phyloP scores from a whole-genome alignment of 192 early-diverging fungal species.

The Coemansia sp. region DNA sequence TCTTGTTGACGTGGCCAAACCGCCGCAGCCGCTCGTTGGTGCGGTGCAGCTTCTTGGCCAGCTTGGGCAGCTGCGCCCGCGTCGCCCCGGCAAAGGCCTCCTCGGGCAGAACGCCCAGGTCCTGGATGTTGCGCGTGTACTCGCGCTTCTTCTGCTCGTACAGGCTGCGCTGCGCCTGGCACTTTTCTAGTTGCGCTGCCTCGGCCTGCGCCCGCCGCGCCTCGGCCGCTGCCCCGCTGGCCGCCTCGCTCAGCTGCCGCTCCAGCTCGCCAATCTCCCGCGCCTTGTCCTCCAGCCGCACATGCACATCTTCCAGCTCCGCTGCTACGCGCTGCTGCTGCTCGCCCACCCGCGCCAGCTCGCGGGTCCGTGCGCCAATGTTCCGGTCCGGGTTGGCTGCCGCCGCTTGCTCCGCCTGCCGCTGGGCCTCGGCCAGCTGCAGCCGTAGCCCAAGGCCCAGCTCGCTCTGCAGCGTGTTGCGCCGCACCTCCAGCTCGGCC shows the following conservation, averaged over 20 bases:
- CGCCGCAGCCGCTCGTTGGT: constrained; percentile 82
- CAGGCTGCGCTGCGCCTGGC: constrained; percentile 62
- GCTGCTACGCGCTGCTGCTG: constrained; percentile 20
- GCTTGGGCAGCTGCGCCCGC: constrained; percentile 45
- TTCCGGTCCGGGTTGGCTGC: constrained; percentile 48
- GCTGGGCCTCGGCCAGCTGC: constrained; percentile 60
- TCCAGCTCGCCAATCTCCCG: constrained; percentile 48
- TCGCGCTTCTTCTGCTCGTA: constrained; percentile 83
- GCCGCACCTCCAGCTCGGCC: constrained; percentile 62
- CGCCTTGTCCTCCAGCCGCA: constrained; percentile 35
- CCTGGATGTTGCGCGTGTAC: constrained; percentile 78
- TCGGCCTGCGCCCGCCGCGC: constrained; percentile 24
- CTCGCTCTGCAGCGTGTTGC: constrained; percentile 67
- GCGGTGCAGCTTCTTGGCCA: constrained; percentile 63
- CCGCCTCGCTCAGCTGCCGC: constrained; percentile 32
- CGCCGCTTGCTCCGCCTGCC: constrained; percentile 52
- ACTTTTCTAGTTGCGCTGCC: constrained; percentile 60
- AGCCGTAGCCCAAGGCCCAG: constrained; percentile 63
- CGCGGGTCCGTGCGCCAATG: constrained; percentile 31
- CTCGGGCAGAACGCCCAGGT: constrained; percentile 91
- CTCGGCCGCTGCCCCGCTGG: constrained; percentile 23
- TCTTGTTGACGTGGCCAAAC: constrained; percentile 95
- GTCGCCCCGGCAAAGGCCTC: constrained; percentile 72
- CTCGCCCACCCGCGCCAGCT: constrained; percentile 25
- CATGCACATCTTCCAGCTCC: constrained; percentile 27